phyloP scores from a whole-genome alignment of 1,139 yeast species.

The Candida albicans region DNA sequence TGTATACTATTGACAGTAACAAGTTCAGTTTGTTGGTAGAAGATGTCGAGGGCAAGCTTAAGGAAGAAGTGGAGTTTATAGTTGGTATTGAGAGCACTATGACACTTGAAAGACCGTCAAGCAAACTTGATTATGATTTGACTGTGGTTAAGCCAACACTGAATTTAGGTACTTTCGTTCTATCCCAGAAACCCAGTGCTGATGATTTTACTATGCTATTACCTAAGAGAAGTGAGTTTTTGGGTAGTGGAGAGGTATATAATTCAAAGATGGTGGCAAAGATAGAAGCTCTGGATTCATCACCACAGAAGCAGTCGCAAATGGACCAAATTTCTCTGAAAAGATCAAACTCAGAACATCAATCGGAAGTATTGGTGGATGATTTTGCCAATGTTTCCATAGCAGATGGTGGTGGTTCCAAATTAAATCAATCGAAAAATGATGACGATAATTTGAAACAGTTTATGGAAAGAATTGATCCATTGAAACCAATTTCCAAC shows the following conservation, averaged over 20 bases:
- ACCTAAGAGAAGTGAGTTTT: slow-evolving; percentile 19
- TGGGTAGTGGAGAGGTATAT: background rate
- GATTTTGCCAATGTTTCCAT: slow-evolving; percentile 44
- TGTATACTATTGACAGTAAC: slow-evolving; percentile 31
- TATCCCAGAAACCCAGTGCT: slow-evolving; percentile 27
- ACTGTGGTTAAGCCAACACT: slow-evolving; percentile 26
- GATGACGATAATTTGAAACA: slow-evolving; percentile 26
- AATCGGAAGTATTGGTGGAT: slow-evolving; percentile 22
- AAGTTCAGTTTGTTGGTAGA: slow-evolving; percentile 30
- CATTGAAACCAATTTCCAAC: slow-evolving; percentile 36
- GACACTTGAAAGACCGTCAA: slow-evolving; percentile 11
- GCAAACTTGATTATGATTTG: slow-evolving; percentile 24
- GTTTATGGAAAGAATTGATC: slow-evolving; percentile 44
- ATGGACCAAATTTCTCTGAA: background rate
- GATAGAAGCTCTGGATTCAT: background rate
- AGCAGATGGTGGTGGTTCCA: slow-evolving; percentile 5
- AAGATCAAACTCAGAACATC: background rate
- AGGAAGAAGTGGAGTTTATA: slow-evolving; percentile 34
- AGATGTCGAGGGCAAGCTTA: slow-evolving; percentile 24
- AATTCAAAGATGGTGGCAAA: slow-evolving; percentile 1
- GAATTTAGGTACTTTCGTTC: slow-evolving; percentile 22
- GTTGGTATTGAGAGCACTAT: slow-evolving; percentile 34
- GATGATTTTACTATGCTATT: slow-evolving; percentile 45
- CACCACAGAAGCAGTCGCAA: background rate
- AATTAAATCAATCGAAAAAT: slow-evolving; percentile 8